Percentiles rank a stretch among this genome's conserved stretches.
These are phyloP conservation scores for Juglanconis sp. DNA, from an alignment of 2,329 filamentous ascomycete species.

Conservation along the genomic window DNA sequence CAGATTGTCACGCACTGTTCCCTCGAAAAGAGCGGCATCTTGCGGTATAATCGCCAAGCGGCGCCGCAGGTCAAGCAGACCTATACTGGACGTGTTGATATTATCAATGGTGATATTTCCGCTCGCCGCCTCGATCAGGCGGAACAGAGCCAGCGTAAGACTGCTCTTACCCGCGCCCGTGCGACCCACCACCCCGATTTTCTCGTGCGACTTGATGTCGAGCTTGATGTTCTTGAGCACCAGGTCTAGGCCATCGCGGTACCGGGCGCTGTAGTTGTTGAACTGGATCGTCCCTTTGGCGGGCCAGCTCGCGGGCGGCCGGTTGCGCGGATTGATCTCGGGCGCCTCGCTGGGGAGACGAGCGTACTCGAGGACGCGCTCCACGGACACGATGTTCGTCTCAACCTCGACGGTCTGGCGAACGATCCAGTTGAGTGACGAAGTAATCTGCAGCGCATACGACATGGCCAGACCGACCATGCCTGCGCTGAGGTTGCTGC, in stretches of 20 bases:
- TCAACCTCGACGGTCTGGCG: constrained; percentile 99
- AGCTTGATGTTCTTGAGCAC: constrained; percentile 91
- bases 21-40: constrained; percentile 84
- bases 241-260: constrained; percentile 83
- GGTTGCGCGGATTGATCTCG: constrained; percentile 83
- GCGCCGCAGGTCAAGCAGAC: constrained; percentile 81
- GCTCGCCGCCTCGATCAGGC: constrained; percentile 83
- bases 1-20: constrained; percentile 79
- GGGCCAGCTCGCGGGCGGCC: constrained; percentile 89
- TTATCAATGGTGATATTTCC: constrained; percentile 87
- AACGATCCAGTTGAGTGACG: constrained; percentile 98
- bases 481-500: constrained; percentile 64
- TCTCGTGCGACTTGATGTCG: constrained; percentile 92
- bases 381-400: constrained; percentile 99
- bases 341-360: constrained; percentile 87
- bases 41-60: constrained; percentile 96
- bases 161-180: constrained; percentile 97
- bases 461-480: constrained; percentile 93
- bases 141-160: constrained; percentile 86
- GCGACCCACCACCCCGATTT: constrained; percentile 94
- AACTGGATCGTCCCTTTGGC: constrained; percentile 84
- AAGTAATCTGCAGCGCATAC: constrained; percentile 94
- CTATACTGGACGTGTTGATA: constrained; percentile 86
- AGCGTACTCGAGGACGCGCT: constrained; percentile 95
- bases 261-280: constrained; percentile 90